Percentiles rank a stretch among this genome's conserved stretches.
Evolutionary conservation across 306 rosid genomes (phyloP).

Genomic region (Prunus davidiana): DNA sequence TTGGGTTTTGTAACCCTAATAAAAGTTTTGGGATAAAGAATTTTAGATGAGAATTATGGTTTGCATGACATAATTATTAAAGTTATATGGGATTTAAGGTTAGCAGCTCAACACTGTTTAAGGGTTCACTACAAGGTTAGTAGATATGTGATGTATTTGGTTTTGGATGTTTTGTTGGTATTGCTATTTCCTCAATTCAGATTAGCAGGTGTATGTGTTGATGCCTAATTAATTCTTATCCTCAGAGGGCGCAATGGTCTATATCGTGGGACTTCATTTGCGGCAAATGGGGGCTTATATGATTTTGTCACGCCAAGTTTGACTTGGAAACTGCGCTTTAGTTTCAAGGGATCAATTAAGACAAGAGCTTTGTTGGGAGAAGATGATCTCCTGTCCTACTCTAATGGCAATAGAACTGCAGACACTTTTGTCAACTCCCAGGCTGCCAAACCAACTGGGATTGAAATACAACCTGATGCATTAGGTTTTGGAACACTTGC

Average conservation of each 20-base stretch:
- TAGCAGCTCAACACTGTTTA: not conserved
- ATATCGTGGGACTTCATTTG: not conserved
- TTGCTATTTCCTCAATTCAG: not conserved
- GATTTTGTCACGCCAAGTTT: slow-evolving; percentile 15
- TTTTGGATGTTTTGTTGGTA: not conserved
- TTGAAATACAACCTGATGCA: slow-evolving; percentile 26
- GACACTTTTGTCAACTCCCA: too few species aligned
- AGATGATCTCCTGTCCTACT: slow-evolving; percentile 38
- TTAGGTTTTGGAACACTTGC: slow-evolving; percentile 33
- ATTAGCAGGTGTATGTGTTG: not conserved
- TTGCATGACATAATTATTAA: not conserved
- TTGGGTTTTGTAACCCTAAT: not conserved
- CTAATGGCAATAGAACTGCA: not conserved
- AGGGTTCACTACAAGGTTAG: not conserved
- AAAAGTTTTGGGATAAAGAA: not conserved
- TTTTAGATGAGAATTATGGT: not conserved
- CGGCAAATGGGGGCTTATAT: slow-evolving; percentile 10
- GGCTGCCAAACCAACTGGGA: slow-evolving; percentile 6
- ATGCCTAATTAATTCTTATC: not conserved
- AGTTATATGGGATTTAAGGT: not conserved
- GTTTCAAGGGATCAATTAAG: slow-evolving; percentile 23
- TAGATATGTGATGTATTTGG: not conserved
- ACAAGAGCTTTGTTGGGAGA: slow-evolving; percentile 42
- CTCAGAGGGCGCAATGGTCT: slow-evolving; percentile 11
- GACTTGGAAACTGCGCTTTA: slow-evolving; percentile 19